Evolutionary conservation across 2,329 filamentous ascomycete genomes (phyloP), one percentile per base, ranked within the genome.

Genomic region (Tolypocladium paradoxum): DNA sequence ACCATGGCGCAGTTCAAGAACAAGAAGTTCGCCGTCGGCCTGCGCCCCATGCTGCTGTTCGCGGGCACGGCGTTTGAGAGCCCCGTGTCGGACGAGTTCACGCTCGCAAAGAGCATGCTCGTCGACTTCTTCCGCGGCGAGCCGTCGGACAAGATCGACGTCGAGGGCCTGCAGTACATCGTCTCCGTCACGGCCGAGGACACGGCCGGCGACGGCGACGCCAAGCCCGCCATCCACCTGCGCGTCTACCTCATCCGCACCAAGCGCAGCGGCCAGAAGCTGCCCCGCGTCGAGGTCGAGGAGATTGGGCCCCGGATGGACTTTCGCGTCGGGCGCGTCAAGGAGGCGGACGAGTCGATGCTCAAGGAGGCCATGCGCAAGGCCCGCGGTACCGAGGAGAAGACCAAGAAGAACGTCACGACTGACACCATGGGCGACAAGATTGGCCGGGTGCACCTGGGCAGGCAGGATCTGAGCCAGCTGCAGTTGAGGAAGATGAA

Each of bases 401-500:
- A 79, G 72, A 85, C 86, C 56, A 97, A 96, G 86, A 99, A 99
- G 86, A 99, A 99, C 71, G 86, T 99, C 62, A 82, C 84, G 52
- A 95, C 88, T 54, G 91, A 97, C 69, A 72, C 84, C 45, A 90
- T 99, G 74, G 93, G 93, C 68, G 93, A 99, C 73, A 97, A 97
- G 84, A 79, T 97, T 58, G 93, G 92, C 58, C 85, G 90, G 61
- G 87, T 99, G 58, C 93, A 99, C 70, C 72, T 95, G 55, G 90
- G 88, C 65, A 90, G 86, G 75, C 90, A 96, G 73, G 90, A 99
- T 73, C 79, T 99, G 55, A 78, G 77, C 65, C 81, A 87, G 62
- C 71, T 99, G 70, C 93, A 99, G 77, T 95, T 91, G 51, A 85
- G 93, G 66, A 99, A 99, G 83, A 97, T 99, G 91, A 99, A 99